These are phyloP conservation scores for Colletotrichum tamarilloi DNA, from an alignment of 2,329 filamentous ascomycete genomes.

Conservation along the genomic window DNA sequence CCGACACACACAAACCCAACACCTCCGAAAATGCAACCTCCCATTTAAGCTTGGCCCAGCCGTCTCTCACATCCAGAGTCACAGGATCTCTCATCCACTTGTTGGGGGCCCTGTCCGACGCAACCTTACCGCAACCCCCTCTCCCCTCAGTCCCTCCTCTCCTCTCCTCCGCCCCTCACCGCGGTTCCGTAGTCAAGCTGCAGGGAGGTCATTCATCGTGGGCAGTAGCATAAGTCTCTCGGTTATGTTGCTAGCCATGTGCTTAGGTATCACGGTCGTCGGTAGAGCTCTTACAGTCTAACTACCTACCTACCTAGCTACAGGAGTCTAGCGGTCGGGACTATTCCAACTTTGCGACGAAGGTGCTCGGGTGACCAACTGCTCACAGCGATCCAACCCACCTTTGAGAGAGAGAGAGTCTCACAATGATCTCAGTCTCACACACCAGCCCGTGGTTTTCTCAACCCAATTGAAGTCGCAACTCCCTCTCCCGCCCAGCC, in stretches of 20 bases:
- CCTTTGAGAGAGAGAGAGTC: background rate
- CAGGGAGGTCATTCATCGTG: conserved; percentile 5
- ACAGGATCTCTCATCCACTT: conserved; percentile 15
- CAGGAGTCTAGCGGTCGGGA: background rate
- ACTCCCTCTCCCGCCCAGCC: background rate
- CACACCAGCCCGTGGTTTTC: background rate
- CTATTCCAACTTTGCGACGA: background rate
- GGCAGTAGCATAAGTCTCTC: conserved; percentile 1
- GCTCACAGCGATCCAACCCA: background rate
- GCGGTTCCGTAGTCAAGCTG: background rate
- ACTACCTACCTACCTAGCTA: background rate
- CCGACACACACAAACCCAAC: background rate
- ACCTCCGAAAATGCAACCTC: background rate
- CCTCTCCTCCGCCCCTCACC: background rate
- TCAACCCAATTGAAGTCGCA: background rate
- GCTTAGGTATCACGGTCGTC: background rate
- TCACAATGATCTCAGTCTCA: background rate
- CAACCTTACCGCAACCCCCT: background rate
- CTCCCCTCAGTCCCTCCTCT: background rate
- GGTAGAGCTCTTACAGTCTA: background rate
- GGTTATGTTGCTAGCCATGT: conserved; percentile 21
- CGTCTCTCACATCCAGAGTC: conserved; percentile 31
- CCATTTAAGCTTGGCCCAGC: conserved; percentile 30
- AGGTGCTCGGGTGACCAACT: conserved; percentile 23
- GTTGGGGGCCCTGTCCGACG: background rate